Evolutionary conservation across 371 early-diverging fungal genomes (phyloP), one percentile per base, ranked within the genome.

Genomic region (Haplosporangium sp.): DNA sequence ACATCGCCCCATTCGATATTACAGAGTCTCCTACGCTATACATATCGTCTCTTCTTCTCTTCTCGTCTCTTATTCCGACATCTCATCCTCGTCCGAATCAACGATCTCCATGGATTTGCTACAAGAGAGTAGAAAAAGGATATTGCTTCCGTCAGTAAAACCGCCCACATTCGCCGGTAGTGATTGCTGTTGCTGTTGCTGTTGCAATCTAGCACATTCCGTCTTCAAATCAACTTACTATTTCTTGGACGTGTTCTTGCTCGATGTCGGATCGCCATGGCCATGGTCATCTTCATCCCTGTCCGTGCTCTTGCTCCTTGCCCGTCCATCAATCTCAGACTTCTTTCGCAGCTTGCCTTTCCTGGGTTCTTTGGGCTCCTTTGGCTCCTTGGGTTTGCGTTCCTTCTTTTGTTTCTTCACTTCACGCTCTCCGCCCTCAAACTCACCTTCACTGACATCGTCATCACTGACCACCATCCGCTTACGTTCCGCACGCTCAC

Each of bases 101-200:
- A 79, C 69, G 20, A 55, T 79, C 59, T 79, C 80, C 59, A 72
- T 79, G 20, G 80, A 79, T 55, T 79, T 79, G 66, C 80, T 79
- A 57, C 48, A 16, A 45, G 48, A 23, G 36, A 50, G 42, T 0
- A 41, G 14, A 45, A 23, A 16, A 43, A 21, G 53, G 53, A 18
- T 8, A 48, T 14, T 2, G 13, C 18, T 18, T 47, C 6, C 18
- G 18, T 65, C 45, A 37, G 50, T 50, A 50, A 18, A 50, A 18
- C 50, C 5, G 4, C 50, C 20, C 20, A 2, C 4, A 50, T 18
- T n/a, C 20, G 10, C 20, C 6, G 5, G 16, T 18, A 9, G 18
- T 13, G 46, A 20, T 10, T 20, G 4, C 4, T 29, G 4, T 29
- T 29, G 29, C 29, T 29, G 29, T 2, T 29, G 29, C 29, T 29